Base-by-base conservation (phyloP, 1,284 basidiomycete genomes). In the Apiotrichum montevideense region DNA sequence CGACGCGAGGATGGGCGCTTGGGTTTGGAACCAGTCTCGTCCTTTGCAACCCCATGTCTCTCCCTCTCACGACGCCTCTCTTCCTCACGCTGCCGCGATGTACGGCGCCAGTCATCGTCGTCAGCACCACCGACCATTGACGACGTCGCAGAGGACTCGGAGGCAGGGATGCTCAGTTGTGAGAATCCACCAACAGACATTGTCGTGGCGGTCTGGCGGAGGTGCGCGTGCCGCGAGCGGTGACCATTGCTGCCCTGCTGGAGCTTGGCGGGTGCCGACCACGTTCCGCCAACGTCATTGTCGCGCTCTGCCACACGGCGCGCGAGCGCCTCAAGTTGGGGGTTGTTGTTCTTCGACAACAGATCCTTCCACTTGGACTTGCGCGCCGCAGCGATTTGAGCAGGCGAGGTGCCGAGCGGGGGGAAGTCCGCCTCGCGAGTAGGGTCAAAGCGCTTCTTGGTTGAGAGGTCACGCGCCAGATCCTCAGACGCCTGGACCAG, bases 401-500 rank as follows among this genome's bases (percentile, higher is more conserved):
- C 65, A 3, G 74, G 70, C 3, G 70, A 65, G 4, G 71, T 68
- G 15, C 75, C 74, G 0, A 77, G 62, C 34, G 72, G 72, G 13
- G 75, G 75, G 59, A 77, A 77, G 46, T 76, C 71, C 53, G 69
- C 67, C 21, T 64, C 55, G 21, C 65, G 58, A 13, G 57, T 64
- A 7, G 65, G 54, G 51, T 70, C 68, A 45, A 70, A 62, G 29
- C 59, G 63, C 51, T 61, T 67, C 47, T 65, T 63, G 52, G 73
- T 73, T 39, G 70, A 73, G 35, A 94, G 83, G 76, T 93, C 88
- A 58, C 90, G 82, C 13, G 88, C 91, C 35, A 94, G 81, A 7
- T 84, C 81, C 71, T 94, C 88, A 4, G 87, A 88, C 1, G 87
- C 90, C 50, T 81, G 81, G 3, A 89, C 90, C 37, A 93, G 82